A percentile compares a stretch with the other conserved stretches of the same genome.
Conservation (phyloP, 2,329 filamentous ascomycete genomes). For the Aspergillus uvarum region DNA sequence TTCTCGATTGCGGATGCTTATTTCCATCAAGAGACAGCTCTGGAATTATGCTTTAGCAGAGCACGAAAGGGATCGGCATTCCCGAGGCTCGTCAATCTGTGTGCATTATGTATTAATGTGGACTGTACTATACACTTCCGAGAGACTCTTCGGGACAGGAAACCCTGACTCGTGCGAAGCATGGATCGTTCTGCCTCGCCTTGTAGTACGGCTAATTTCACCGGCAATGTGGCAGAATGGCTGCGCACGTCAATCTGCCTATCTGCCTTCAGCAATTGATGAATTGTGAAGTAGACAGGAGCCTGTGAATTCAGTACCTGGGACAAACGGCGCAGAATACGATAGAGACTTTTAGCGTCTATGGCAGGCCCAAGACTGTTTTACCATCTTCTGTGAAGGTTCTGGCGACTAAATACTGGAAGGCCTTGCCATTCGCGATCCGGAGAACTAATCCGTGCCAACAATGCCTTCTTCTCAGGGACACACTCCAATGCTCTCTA, state of each 20-base stretch:
- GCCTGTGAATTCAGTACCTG: neutral
- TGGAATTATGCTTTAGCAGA: neutral
- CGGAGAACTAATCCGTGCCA: constrained; percentile 1
- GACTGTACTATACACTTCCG: neutral
- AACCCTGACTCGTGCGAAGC: constrained; percentile 5
- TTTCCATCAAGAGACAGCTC: neutral
- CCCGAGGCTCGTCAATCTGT: neutral
- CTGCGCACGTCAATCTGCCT: neutral
- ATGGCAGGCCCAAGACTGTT: neutral
- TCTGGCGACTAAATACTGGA: neutral
- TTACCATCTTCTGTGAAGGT: neutral
- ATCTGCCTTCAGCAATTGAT: neutral
- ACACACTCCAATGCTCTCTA: neutral
- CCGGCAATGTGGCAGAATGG: neutral
- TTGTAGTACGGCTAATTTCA: neutral
- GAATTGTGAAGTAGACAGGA: neutral
- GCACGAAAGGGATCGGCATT: neutral
- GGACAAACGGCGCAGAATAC: neutral
- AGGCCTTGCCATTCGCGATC: neutral
- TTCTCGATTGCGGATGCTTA: neutral
- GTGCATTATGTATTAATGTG: neutral
- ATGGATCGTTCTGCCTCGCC: neutral
- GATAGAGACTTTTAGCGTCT: neutral
- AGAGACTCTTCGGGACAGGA: neutral
- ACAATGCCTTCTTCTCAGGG: neutral